phyloP scores from a whole-genome alignment of 1,284 basidiomycete genomes.

The Cryptococcus sp. region DNA sequence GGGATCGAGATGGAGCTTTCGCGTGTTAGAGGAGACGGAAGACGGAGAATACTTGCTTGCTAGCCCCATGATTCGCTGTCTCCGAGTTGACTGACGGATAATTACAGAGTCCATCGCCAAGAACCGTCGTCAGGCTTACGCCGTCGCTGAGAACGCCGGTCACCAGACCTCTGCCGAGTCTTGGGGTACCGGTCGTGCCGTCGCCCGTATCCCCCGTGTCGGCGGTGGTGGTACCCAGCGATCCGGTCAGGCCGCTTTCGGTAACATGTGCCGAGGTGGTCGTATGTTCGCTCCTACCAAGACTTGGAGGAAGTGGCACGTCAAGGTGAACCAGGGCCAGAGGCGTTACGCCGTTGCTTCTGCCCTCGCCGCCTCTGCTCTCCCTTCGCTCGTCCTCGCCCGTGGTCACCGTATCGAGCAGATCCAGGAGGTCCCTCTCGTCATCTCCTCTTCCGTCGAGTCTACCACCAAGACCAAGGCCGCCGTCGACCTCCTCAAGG shows the following conservation, averaged over 20 bases:
- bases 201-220: constrained; percentile 99
- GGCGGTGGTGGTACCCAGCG: constrained; percentile 98
- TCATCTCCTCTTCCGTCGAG: constrained; percentile 78
- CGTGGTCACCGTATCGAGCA: constrained; percentile 99
- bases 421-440: constrained; percentile 95
- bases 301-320: constrained; percentile 99
- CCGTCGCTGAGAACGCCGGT: constrained; percentile 96
- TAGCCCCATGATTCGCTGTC: no score
- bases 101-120: constrained; percentile 90
- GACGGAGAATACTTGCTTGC: no score
- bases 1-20: no score
- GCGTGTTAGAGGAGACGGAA: no score
- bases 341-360: constrained; percentile 97
- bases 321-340: constrained; percentile 99
- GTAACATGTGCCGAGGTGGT: constrained; percentile 99
- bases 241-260: constrained; percentile 98
- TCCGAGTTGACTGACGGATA: background rate
- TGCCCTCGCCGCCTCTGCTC: constrained; percentile 94
- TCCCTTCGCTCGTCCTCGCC: constrained; percentile 97
- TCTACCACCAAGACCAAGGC: constrained; percentile 96
- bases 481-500: constrained; percentile 91
- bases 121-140: constrained; percentile 97
- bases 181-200: constrained; percentile 99
- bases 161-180: constrained; percentile 96
- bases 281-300: constrained; percentile 99